phyloP scores from a whole-genome alignment of 768 basidiomycete species.

The Suillus lakei region DNA sequence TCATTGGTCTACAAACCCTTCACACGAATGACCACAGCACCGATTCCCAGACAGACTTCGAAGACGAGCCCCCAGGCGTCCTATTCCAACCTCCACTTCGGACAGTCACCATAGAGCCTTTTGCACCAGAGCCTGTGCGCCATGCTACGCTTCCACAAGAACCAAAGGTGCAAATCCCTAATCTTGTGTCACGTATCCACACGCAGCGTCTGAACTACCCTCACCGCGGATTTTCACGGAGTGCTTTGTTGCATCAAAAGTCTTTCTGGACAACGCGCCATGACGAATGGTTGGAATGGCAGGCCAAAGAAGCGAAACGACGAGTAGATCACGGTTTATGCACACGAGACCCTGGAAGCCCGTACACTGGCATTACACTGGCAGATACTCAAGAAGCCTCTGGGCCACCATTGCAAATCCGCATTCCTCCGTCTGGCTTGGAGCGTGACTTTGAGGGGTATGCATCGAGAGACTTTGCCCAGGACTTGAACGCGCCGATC shows the following conservation, averaged over 20 bases:
- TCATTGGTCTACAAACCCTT: conserved; percentile 2
- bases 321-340: conserved; percentile 13
- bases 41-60: conserved; percentile 17
- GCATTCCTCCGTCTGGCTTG: conserved; percentile 31
- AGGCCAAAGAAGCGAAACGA: conserved; percentile 17
- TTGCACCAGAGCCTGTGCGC: conserved; percentile 29
- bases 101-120: conserved; percentile 16
- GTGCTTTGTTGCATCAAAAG: conserved; percentile 62
- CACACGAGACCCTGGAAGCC: conserved; percentile 16
- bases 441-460: conserved; percentile 30
- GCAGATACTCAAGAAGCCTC: background rate
- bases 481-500: conserved; percentile 32
- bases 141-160: conserved; percentile 13
- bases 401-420: conserved; percentile 23
- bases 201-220: conserved; percentile 48
- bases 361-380: conserved; percentile 32
- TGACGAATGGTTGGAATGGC: conserved; percentile 52
- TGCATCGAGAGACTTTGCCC: conserved; percentile 12
- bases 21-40: conserved; percentile 5
- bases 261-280: conserved; percentile 64
- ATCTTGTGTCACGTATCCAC: conserved; percentile 15
- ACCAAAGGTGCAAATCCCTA: conserved; percentile 7
- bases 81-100: conserved; percentile 18
- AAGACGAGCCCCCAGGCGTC: conserved; percentile 20
- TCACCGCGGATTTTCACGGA: conserved; percentile 68